phyloP scores from a whole-genome alignment of 1,139 yeast genomes.

The Diutina rugosa region DNA sequence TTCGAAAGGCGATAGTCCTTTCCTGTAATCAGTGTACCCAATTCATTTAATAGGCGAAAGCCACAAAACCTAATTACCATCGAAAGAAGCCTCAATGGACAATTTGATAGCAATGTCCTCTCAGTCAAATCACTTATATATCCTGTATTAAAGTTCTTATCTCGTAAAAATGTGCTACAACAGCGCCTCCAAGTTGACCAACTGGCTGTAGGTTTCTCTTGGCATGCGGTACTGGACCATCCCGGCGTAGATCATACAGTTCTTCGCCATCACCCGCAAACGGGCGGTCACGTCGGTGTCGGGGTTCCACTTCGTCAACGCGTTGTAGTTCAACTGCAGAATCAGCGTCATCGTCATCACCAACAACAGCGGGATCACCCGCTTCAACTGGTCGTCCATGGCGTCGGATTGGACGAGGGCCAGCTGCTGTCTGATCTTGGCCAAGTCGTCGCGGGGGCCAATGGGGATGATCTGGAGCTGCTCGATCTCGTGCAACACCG shows the following conservation, averaged over 20 bases:
- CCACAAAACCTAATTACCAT: no score
- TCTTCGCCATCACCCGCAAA: conserved; percentile 59
- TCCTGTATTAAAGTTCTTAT: not conserved
- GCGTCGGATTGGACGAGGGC: conserved; percentile 32
- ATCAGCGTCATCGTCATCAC: conserved; percentile 76
- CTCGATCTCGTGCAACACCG: conserved; percentile 43
- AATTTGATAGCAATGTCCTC: no score
- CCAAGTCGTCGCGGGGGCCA: conserved; percentile 22
- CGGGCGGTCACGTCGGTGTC: conserved; percentile 39
- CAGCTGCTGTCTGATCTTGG: conserved; percentile 23
- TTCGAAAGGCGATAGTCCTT: no score
- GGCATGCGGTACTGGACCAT: conserved; percentile 95
- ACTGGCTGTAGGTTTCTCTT: conserved; percentile 67
- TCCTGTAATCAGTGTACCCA: no score
- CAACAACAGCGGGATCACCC: conserved; percentile 64
- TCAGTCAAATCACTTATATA: not conserved
- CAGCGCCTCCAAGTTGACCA: conserved; percentile 59
- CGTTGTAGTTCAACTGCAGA: conserved; percentile 41
- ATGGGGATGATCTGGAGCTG: conserved; percentile 59
- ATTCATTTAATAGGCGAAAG: no score
- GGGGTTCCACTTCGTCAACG: conserved; percentile 31
- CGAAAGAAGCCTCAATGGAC: no score
- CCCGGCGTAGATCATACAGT: conserved; percentile 91
- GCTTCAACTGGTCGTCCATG: conserved; percentile 55
- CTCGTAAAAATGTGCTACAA: conserved; percentile 6